Evolutionary conservation across 805 yeast genomes (phyloP), one percentile per base, ranked within the genome.

Genomic region (Kluyveromyces siamensis): DNA sequence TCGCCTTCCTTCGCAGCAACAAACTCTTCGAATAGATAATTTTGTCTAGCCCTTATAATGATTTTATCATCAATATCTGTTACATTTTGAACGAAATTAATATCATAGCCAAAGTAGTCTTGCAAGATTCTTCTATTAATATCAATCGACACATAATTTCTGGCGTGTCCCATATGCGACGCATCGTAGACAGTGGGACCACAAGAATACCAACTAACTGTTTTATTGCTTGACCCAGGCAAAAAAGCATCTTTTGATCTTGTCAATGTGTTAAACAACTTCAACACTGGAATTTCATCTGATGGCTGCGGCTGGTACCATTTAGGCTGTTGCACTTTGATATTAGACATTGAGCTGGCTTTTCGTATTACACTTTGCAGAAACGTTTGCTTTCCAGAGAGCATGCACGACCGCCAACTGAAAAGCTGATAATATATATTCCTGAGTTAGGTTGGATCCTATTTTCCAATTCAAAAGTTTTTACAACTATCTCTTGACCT

Each of bases 21-120:
- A 57, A 77, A 85, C 55, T 81, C 69, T 38, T 83, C 84, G 60
- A 85, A 90, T 35, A 93, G 70, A 65, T 83, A 82, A 58, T 80
- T 83, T 62, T 93, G 97, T 66, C 99, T 83, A 4, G 96, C 98
- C 51, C 96, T 84, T 40, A 93, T 70, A 59, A 93, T 93, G 68
- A 93, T 93, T 69, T 93, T 93, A 68, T 93, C 99, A 67, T 93
- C 99, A 52, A 93, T 89, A 67, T 93, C 99, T n/a, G 99, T 93
- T 50, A 93, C 97, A 63, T 93, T 93, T 71, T 93, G 99, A 41
- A 93, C 89, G 68, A 90, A 93, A 44, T 74, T 76, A 41, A 93
- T 79, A 56, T 87, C 81, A 69, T 87, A 93, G 18, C 96, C 95
- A 68, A 93, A 93, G 67, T 88, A 91, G 66, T 91, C 87, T 66